Conservation (phyloP, 2,329 filamentous ascomycete species). For the Calonectria montana region DNA sequence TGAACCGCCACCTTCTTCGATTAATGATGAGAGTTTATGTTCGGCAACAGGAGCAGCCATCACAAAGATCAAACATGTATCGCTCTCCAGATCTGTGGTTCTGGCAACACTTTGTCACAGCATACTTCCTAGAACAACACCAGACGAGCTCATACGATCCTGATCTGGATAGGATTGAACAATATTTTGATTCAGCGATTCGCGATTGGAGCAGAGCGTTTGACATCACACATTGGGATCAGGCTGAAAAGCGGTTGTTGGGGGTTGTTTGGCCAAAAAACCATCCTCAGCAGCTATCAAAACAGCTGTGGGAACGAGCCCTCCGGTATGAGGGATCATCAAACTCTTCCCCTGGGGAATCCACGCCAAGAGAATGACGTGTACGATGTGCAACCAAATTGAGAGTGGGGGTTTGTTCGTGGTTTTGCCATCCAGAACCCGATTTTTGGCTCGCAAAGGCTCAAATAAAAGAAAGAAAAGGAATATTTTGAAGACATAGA, state of each 20-base stretch:
- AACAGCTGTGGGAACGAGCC: background rate
- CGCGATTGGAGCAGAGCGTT: background rate
- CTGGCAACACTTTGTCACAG: conserved; percentile 34
- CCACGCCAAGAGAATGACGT: background rate
- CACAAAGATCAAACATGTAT: background rate
- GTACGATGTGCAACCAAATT: background rate
- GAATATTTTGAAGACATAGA: background rate
- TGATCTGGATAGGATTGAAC: background rate
- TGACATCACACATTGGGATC: background rate
- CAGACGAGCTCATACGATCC: background rate
- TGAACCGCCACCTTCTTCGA: conserved; percentile 20
- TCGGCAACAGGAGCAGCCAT: background rate
- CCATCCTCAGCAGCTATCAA: background rate
- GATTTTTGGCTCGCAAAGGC: background rate
- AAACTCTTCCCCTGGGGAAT: background rate
- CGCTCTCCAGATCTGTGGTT: conserved; percentile 29
- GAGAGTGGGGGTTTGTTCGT: background rate
- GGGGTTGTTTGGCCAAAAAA: background rate
- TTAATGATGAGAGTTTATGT: conserved; percentile 20
- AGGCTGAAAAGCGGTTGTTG: background rate
- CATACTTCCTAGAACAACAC: background rate
- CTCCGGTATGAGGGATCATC: background rate
- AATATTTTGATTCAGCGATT: background rate
- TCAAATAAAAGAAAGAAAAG: background rate
- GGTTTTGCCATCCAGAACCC: background rate